Evolutionary conservation across 768 basidiomycete species (phyloP).

Genomic region (Termitomyces heimii): DNA sequence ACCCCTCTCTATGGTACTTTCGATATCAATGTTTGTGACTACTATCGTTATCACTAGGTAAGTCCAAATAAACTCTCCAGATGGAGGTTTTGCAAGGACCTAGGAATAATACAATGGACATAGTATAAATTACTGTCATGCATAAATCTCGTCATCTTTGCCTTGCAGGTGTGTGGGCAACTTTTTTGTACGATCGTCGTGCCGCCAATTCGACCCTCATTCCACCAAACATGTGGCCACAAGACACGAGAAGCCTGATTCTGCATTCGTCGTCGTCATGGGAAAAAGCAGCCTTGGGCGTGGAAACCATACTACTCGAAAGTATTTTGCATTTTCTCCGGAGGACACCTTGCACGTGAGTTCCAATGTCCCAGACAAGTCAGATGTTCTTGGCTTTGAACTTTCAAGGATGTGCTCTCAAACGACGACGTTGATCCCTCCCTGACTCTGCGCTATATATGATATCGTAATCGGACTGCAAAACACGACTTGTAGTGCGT

Average conservation of each 20-base stretch:
- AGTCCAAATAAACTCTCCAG: neutral
- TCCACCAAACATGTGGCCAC: neutral
- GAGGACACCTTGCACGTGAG: no score
- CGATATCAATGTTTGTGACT: neutral
- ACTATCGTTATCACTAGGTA: no score
- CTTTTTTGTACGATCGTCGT: no score
- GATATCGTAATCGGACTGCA: neutral
- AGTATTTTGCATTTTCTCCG: no score
- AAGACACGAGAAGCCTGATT: no score
- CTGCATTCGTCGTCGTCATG: no score
- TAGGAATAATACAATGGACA: neutral
- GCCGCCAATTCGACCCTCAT: no score
- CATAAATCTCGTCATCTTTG: neutral
- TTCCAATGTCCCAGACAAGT: neutral
- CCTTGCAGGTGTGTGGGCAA: neutral
- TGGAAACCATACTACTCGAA: no score
- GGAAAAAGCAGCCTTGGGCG: no score
- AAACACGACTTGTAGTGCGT: neutral
- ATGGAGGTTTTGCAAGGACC: neutral
- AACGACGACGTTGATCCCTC: neutral
- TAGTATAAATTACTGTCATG: neutral
- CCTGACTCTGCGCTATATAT: neutral
- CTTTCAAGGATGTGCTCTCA: no score
- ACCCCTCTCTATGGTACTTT: neutral
- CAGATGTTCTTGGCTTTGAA: neutral